Evolutionary conservation across 768 basidiomycete genomes (phyloP).

Genomic region (Amanita jacksonii): DNA sequence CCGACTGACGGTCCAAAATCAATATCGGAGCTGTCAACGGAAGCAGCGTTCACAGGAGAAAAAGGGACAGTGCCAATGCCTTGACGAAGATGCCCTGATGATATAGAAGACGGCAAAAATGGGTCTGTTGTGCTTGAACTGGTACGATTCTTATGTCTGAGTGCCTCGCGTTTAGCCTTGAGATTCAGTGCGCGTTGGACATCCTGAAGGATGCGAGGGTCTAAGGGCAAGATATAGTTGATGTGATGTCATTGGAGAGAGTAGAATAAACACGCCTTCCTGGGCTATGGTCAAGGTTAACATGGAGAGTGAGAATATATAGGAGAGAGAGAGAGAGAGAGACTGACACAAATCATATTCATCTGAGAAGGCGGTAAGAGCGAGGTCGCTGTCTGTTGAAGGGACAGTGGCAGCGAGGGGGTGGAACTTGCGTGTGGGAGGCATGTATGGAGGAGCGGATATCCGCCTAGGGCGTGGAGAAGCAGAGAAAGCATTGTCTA

Average conservation of each 20-base stretch:
- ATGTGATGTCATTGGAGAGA: background rate
- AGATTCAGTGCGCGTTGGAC: constrained; percentile 67
- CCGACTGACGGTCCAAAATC: constrained; percentile 13
- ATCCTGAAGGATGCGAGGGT: constrained; percentile 73
- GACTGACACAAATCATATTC: constrained; percentile 72
- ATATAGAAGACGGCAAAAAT: background rate
- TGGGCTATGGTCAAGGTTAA: constrained; percentile 38
- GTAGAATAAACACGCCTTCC: constrained; percentile 43
- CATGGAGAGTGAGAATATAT: background rate
- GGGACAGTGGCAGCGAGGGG: background rate
- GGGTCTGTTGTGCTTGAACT: constrained; percentile 15
- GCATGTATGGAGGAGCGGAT: background rate
- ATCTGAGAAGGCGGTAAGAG: constrained; percentile 17
- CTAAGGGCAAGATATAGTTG: constrained; percentile 24
- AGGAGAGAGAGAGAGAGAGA: background rate
- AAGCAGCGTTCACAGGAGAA: constrained; percentile 7
- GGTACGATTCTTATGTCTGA: constrained; percentile 24
- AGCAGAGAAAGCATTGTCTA: background rate
- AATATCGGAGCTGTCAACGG: constrained; percentile 11
- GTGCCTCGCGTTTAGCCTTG: constrained; percentile 68
- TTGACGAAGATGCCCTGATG: background rate
- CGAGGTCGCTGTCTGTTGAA: background rate
- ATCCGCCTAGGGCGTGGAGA: background rate
- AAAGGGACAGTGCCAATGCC: background rate
- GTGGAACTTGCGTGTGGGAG: background rate